These are phyloP conservation scores for Leishmania major DNA, from an alignment of 208 protist species.

Conservation along the genomic window DNA sequence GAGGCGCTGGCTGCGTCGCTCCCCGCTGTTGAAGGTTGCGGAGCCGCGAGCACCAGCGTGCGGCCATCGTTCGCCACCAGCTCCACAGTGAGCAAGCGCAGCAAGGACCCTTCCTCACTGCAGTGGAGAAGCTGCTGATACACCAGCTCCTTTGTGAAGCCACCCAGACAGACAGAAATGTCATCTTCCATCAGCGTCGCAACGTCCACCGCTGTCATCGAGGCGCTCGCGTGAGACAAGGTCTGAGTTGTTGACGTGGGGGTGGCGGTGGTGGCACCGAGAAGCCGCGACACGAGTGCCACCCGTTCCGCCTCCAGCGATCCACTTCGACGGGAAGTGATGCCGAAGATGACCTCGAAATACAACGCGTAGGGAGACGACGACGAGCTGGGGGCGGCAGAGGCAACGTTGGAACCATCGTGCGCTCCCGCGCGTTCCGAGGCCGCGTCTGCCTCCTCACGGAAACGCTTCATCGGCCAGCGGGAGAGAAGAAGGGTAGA, in stretches of 20 bases:
- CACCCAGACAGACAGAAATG: conserved; percentile 26
- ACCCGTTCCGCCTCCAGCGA: conserved; percentile 33
- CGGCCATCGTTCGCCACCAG: conserved; percentile 71
- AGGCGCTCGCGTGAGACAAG: not conserved
- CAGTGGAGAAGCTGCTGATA: conserved; percentile 31
- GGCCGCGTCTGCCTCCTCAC: conserved; percentile 14
- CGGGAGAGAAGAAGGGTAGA: conserved; percentile 2
- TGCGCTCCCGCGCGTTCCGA: not conserved
- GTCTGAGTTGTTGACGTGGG: not conserved
- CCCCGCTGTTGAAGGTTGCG: not conserved
- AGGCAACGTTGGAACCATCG: not conserved
- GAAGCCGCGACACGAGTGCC: conserved; percentile 28
- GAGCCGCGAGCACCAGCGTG: conserved; percentile 52
- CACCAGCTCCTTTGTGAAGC: conserved; percentile 32
- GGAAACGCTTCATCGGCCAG: conserved; percentile 16
- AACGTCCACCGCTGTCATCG: conserved; percentile 19
- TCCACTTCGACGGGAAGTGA: conserved; percentile 31
- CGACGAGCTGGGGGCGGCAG: conserved; percentile 1
- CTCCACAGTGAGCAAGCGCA: conserved; percentile 58
- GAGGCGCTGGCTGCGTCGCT: not conserved
- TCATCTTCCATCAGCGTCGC: conserved; percentile 31
- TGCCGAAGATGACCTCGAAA: conserved; percentile 36
- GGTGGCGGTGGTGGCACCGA: conserved; percentile 7
- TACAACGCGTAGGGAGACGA: conserved; percentile 27
- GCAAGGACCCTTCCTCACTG: conserved; percentile 35